These are phyloP conservation scores for Taphrina confusa DNA, from an alignment of 1,139 yeast genomes.

Conservation along the genomic window DNA sequence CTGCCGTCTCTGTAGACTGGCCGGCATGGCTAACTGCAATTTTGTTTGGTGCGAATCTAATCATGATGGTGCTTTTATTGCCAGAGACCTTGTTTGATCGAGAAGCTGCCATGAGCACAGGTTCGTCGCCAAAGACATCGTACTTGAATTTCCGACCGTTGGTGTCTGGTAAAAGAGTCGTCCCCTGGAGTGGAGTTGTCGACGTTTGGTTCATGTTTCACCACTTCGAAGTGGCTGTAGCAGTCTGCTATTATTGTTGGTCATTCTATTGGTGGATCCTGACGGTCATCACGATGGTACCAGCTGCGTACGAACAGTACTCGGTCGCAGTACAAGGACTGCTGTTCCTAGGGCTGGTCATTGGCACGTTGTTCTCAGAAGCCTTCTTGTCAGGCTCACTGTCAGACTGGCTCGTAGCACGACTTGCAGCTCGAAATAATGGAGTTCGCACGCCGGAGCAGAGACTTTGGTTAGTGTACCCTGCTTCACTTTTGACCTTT, in stretches of 20 bases:
- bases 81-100: slow-evolving; percentile 34
- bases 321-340: slow-evolving; percentile 34
- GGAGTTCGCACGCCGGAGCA: slow-evolving; percentile 34
- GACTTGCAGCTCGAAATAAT: slow-evolving; percentile 21
- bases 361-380: slow-evolving; percentile 35
- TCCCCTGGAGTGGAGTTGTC: slow-evolving; percentile 25
- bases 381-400: slow-evolving; percentile 31
- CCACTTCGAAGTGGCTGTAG: slow-evolving; percentile 24
- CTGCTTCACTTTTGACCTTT: slow-evolving; percentile 32
- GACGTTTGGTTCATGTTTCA: slow-evolving; percentile 15
- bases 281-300: slow-evolving; percentile 35
- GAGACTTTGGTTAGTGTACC: slow-evolving; percentile 36
- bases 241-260: slow-evolving; percentile 34
- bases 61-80: slow-evolving; percentile 24
- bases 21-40: slow-evolving; percentile 37
- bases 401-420: slow-evolving; percentile 34
- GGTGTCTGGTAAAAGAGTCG: slow-evolving; percentile 1
- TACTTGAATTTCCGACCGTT: slow-evolving; percentile 15
- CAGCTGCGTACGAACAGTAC: slow-evolving; percentile 35
- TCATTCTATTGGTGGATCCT: slow-evolving; percentile 36
- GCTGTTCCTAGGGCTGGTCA: slow-evolving; percentile 35
- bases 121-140: slow-evolving; percentile 7
- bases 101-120: slow-evolving; percentile 1
- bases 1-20: slow-evolving; percentile 34
- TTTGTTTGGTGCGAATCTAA: slow-evolving; percentile 31